These are phyloP conservation scores for Pichia insulana DNA, from an alignment of 805 yeast species.

Conservation along the genomic window DNA sequence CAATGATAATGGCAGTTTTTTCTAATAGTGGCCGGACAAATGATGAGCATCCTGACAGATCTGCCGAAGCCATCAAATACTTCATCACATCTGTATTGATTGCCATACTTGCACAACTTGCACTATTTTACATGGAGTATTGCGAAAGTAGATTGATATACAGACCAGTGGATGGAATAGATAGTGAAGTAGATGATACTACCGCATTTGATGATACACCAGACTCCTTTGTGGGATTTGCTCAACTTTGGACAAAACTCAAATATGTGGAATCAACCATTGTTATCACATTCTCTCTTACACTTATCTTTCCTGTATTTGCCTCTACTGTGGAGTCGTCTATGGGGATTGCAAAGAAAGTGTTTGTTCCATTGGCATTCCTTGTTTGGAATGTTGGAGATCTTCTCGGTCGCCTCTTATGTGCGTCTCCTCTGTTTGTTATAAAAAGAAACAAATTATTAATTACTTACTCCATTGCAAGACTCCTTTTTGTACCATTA, in stretches of 20 bases:
- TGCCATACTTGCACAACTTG: slow-evolving; percentile 15
- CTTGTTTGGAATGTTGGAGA: slow-evolving; percentile 89
- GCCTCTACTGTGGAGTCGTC: slow-evolving; percentile 59
- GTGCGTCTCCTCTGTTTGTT: slow-evolving; percentile 42
- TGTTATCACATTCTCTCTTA: slow-evolving; percentile 61
- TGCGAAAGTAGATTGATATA: slow-evolving; percentile 13
- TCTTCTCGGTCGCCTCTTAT: slow-evolving; percentile 60
- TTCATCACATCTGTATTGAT: slow-evolving; percentile 27
- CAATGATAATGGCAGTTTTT: slow-evolving; percentile 46
- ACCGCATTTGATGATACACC: slow-evolving; percentile 4
- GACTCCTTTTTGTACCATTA: slow-evolving; percentile 60
- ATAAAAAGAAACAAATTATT: slow-evolving; percentile 36
- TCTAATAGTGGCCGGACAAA: slow-evolving; percentile 10
- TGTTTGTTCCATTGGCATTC: slow-evolving; percentile 66
- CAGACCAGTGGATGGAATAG: slow-evolving; percentile 2
- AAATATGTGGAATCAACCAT: slow-evolving; percentile 59
- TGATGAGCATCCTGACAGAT: slow-evolving; percentile 13
- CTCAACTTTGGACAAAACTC: slow-evolving; percentile 51
- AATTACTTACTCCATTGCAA: slow-evolving; percentile 43
- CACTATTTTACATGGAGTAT: slow-evolving; percentile 17
- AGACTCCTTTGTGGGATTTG: slow-evolving; percentile 47
- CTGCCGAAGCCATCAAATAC: slow-evolving; percentile 29
- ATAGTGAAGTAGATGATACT: background rate
- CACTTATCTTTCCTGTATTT: slow-evolving; percentile 82
- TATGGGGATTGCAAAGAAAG: slow-evolving; percentile 28